Base-by-base conservation (phyloP, 108 stramenopile genomes). In the Pseudonitzschia delicatissima region DNA sequence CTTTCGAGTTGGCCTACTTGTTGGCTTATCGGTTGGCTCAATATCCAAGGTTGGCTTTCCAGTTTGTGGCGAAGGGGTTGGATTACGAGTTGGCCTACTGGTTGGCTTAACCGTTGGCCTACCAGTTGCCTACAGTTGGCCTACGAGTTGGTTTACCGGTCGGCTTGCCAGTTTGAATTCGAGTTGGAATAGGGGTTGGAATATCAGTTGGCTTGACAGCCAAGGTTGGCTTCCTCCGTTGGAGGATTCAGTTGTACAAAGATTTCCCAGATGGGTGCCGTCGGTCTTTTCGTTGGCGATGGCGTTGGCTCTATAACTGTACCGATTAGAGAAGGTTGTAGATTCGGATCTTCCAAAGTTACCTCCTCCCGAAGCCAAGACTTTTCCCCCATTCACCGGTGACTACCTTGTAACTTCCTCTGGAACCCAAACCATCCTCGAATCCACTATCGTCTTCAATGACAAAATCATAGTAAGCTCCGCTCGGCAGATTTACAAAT, bases 381-480 rank as follows among this genome's bases (percentile, higher is more conserved):
- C 20, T 12, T 42, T 25, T 15, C 26, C 34, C n/a, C 23, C 37
- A 21, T 61, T 61, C 11, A 35, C 60, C 60, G 2, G 36, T 27
- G 0, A 61, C 60, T 5, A 61, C 60, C 18, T 42, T 36, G 39
- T 61, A 61, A 6, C 34, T 61, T 11, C 60, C 60, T 4, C 12
- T 28, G 7, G 28, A 26, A 3, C 60, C 60, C 26, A 61, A 37
- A 11, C 60, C 60, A 42, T 61, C 60, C 33, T 23, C 36, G 40
- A 61, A 61, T 2, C 60, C 60, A 40, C 60, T 37, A 17, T 15
- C 20, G 37, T 61, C 60, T 20, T 61, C 60, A 36, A 61, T 61
- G 7, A 18, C 40, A 37, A 61, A 61, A 9, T 26, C 37, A 20
- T 61, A 61, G 32, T 55, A 33, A 4, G 17, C n/a, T 5, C 23